Base-by-base conservation (phyloP, 2,329 filamentous ascomycete genomes). In the Trichoderma sp. region DNA sequence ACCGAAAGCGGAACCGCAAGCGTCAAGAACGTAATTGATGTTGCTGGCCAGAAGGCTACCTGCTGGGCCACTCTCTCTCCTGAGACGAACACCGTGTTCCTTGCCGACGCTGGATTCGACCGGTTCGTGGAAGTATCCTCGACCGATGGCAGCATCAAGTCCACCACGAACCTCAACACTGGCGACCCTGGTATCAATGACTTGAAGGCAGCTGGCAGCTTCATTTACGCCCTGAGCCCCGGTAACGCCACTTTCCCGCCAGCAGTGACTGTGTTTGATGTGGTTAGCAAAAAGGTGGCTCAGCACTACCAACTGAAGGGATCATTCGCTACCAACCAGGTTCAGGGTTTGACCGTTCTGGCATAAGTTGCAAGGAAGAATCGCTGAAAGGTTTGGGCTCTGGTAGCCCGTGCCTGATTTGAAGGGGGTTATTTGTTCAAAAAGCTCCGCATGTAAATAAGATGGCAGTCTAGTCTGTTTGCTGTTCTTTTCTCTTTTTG, bases 11-110 rank as follows among this genome's bases (percentile, higher is more conserved):
- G 75, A 16, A 64, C 73, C 13, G 80, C 81, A 1, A 75, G 77
- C 0, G 74, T 82, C 0, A 76, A 78, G 43, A 79, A 77, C n/a
- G 80, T 77, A 58, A 77, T 79, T n/a, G 71, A 74, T 1, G 77
- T 90, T 14, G 77, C 78, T 0, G 84, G 80, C 46, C 88, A 90
- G 73, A 75, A 70, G 7, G 85, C 86, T 1, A 88, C 85, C 0
- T 90, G 87, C 76, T 90, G 88, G 88, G 81, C 79, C 0, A 79
- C 86, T 1, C 78, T 88, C 51, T 86, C 84, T 0, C 68, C 77
- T 0, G 75, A 77, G 0, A 86, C 85, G 0, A 77, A 80, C 8
- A 86, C 82, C 0, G 85, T 84, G 0, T 91, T 87, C 69, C 85
- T 90, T 4, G 85, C 87, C 0, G 88, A 90, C 71, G 85, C 84